Evolutionary conservation across 129 eudicot species (phyloP).

Genomic region (Arctium lappa): DNA sequence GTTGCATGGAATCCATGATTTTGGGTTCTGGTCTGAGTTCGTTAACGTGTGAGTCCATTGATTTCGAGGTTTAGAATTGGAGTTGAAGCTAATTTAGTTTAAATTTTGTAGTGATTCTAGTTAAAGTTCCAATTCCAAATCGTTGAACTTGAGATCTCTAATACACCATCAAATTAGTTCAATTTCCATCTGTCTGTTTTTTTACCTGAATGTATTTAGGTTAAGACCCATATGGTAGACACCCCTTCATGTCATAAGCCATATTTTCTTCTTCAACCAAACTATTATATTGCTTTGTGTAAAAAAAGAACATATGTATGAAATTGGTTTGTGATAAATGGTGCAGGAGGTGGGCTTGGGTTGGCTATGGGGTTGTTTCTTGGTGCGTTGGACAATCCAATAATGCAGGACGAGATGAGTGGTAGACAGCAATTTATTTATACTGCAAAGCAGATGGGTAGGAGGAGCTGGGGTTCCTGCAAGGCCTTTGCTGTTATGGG

Average conservation of each 20-base stretch:
- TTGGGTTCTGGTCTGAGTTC: background rate
- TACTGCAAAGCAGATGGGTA: slow-evolving; percentile 91
- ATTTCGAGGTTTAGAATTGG: background rate
- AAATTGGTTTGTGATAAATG: slow-evolving; percentile 9
- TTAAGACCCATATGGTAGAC: background rate
- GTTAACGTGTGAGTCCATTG: background rate
- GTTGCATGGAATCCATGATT: background rate
- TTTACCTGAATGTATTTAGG: background rate
- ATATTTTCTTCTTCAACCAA: background rate
- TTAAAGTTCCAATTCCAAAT: background rate
- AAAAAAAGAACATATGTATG: background rate
- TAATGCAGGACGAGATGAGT: slow-evolving; percentile 71
- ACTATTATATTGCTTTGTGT: background rate
- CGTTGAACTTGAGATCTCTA: background rate
- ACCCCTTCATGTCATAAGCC: background rate
- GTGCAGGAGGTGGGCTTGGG: slow-evolving; percentile 96
- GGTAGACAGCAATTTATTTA: slow-evolving; percentile 65
- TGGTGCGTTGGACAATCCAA: slow-evolving; percentile 88
- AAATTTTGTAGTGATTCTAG: background rate
- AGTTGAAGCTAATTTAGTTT: background rate
- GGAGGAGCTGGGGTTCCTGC: slow-evolving; percentile 89
- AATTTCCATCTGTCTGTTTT: background rate
- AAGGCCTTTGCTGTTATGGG: slow-evolving; percentile 97
- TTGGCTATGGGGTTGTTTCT: slow-evolving; percentile 85
- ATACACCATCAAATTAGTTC: background rate